Conservation (phyloP, 306 rosid genomes). For the Datisca glomerata region DNA sequence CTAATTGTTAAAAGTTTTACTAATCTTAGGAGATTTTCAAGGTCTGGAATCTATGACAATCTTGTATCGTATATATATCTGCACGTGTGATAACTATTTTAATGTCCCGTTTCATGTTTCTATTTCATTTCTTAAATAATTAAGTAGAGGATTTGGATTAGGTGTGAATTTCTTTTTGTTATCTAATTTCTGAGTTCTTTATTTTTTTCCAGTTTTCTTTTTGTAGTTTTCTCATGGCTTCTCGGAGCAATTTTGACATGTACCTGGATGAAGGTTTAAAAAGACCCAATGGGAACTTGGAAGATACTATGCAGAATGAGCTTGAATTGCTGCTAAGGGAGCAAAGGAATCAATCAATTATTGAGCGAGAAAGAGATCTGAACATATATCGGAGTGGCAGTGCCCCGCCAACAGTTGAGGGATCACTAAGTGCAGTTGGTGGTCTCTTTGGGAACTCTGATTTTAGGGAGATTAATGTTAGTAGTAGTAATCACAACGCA, state of each 20-base stretch:
- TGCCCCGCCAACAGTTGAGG: constrained; percentile 97
- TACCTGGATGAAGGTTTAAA: constrained; percentile 20
- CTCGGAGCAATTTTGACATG: constrained; percentile 42
- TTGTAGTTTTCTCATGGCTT: constrained; percentile 34
- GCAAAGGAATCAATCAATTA: constrained; percentile 41
- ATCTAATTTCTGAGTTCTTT: neutral
- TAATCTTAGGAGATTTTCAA: neutral
- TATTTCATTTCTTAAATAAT: no score
- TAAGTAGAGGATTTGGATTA: no score
- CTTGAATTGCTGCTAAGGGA: constrained; percentile 58
- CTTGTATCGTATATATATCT: no score
- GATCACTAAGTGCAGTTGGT: constrained; percentile 70
- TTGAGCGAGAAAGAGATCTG: constrained; percentile 49
- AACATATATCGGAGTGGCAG: constrained; percentile 91
- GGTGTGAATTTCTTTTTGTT: neutral
- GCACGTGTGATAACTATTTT: no score
- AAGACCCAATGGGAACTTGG: constrained; percentile 37
- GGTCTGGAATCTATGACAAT: neutral
- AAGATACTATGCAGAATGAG: constrained; percentile 61
- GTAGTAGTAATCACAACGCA: constrained; percentile 30
- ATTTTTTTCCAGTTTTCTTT: constrained; percentile 1
- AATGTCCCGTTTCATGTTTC: no score
- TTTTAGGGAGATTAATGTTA: constrained; percentile 22
- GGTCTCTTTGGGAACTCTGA: constrained; percentile 47
- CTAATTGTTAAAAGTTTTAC: neutral